Base-by-base conservation (phyloP, 2,329 filamentous ascomycete genomes). In the Fusarium pseudoanthophilum region DNA sequence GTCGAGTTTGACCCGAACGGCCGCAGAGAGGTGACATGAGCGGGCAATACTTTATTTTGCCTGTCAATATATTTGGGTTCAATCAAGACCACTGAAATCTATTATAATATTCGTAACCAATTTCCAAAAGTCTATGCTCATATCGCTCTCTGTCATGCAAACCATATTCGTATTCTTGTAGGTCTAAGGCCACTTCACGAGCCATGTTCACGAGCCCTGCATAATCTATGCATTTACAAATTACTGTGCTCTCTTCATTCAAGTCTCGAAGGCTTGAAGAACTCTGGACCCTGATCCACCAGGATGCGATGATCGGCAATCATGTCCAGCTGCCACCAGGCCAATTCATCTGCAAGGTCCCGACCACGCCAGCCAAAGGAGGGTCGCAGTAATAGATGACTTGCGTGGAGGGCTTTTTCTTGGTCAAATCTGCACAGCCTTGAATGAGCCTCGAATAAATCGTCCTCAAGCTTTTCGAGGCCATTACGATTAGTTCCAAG, bases 311-410 rank as follows among this genome's bases (percentile, higher is more conserved):
- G 71, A 73, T 75, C 64, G 66, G 40, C 67, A 62, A 63, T 40
- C 51, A 73, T 51, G 60, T 49, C 62, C 57, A 58, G 55, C 56
- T 52, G 24, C 61, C 32, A 67, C 61, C 73, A 67, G 55, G 58
- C 42, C 64, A 69, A 51, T 58, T 67, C 53, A 71, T 60, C 75
- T 77, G 75, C 75, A 77, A 77, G 75, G 75, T 77, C 75, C 75
- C 75, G 73, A 69, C 67, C 60, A 42, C 57, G 58, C 61, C 66
- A 60, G 67, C 51, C 39, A 53, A 61, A 52, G 71, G 70, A 64
- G 69, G 60, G 65, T 71, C 63, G 62, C 64, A 72, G 59, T 59
- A 28, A 28, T 28, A 68, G 46, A 58, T 73, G 66, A 77, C 75
- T 77, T 63, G 67, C 71, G 48, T 65, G 65, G 40, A 45, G 48